Evolutionary conservation across 169 alveolate genomes (phyloP), one percentile per base, ranked within the genome.

Genomic region (Plasmodium berghei): DNA sequence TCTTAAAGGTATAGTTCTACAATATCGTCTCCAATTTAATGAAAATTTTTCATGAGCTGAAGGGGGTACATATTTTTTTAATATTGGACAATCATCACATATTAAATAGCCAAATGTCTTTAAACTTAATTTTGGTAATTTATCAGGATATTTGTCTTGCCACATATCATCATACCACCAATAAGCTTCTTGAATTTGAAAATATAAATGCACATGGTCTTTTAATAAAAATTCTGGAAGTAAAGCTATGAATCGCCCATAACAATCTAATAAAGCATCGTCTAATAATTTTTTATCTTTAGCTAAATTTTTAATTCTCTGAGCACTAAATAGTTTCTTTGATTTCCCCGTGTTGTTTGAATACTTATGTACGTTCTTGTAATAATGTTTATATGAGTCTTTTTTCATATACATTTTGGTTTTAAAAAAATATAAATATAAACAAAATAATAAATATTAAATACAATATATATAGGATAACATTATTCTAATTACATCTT

Each of bases 111-210:
- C 95, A 90, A 96, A 96, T 14, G 89, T 93, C 22, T 93, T 87
- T 73, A 96, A 88, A 40, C 94, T 80, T 71, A 95, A 88, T 48
- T 90, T 86, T 26, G 96, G 96, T 14, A 96, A 88, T 26, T 88
- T 87, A 66, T 77, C 93, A 22, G 96, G 93, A 75, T 96, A 87
- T 87, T 93, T 94, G 45, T 91, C 97, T 58, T 87, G 94, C 98
- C 98, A 96, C 93, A 94, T 94, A 80, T 96, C 98, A 83, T 94
- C 94, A 83, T 96, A 96, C 98, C 98, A 96, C 98, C 98, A 96
- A 80, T 91, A 96, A 14, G 98, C 98, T 46, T 96, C 98, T 54
- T 96, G 98, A 28, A 96, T 83, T 86, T 94, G 97, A 88, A 96
- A 96, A 85, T 95, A 96, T 55, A 96, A 93, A 49, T 95, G 98